These are phyloP conservation scores for Skeletonema costatum DNA, from an alignment of 108 stramenopile genomes.

Conservation along the genomic window DNA sequence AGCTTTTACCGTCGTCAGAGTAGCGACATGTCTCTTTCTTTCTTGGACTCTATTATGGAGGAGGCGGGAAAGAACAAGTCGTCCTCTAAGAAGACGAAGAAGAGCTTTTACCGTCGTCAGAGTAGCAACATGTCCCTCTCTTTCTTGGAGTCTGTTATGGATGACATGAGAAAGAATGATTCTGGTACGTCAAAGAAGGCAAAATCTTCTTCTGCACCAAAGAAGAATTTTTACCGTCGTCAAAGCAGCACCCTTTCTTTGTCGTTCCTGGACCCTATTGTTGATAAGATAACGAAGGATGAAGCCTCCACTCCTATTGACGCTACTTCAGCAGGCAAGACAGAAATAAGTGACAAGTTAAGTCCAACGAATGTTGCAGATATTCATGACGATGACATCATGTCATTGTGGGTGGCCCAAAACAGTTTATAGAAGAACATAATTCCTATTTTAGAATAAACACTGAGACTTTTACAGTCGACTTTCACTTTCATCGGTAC, in stretches of 20 bases:
- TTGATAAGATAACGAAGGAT: not conserved
- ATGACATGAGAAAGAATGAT: not conserved
- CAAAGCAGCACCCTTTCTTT: constrained; percentile 3
- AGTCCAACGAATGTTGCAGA: constrained; percentile 18
- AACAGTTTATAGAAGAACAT: not conserved
- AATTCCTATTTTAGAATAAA: not conserved
- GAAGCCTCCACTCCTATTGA: not conserved
- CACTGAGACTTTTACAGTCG: not conserved
- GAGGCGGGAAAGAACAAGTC: not conserved
- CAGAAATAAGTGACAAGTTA: not conserved
- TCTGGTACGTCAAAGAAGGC: not conserved
- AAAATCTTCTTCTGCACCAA: constrained; percentile 6
- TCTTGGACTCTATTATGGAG: constrained; percentile 13
- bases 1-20: not conserved
- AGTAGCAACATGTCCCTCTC: not conserved
- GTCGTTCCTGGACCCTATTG: not conserved
- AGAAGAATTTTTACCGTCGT: constrained; percentile 15
- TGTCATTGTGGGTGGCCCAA: constrained; percentile 16
- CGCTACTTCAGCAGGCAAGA: not conserved
- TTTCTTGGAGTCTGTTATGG: constrained; percentile 1
- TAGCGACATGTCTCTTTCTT: not conserved
- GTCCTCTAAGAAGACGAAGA: not conserved
- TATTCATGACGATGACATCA: constrained; percentile 40
- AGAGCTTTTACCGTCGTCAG: constrained; percentile 3
- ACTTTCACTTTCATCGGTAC: not conserved